Base-by-base conservation (phyloP, 169 alveolate genomes). In the Blepharisma undulans region DNA sequence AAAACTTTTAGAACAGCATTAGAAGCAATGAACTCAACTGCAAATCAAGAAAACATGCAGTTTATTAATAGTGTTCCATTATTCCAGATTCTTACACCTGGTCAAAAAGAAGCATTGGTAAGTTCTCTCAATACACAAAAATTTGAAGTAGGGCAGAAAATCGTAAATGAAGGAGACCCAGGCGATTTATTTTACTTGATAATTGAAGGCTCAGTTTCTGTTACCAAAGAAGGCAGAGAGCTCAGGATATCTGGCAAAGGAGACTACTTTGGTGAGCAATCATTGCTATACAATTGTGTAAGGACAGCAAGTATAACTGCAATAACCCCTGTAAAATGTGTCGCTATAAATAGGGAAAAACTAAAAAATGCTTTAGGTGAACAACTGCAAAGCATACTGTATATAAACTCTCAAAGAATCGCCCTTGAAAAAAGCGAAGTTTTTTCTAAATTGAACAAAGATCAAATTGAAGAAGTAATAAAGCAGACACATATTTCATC, bases 261-360 rank as follows among this genome's bases (percentile, higher is more conserved):
- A 14, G 96, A 92, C 29, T 88, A 81, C 22, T 94, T 94, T 87
- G 96, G 96, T 30, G 95, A 92, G 30, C 76, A 85, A 92, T 93
- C 95, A 14, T 72, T 94, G 16, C 78, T 92, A 22, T 91, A 92
- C 4, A 86, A 94, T 88, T 66, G 84, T 84, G 84, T 87, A 59
- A 78, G 95, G 77, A 90, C 93, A 10, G 95, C 95, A 1, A 92
- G 95, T 74, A 93, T 94, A 18, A 89, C 77, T 32, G 96, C 96
- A 34, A 76, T 90, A 21, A 95, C 91, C 2, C 92, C 88, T 32
- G 90, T 81, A 59, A 86, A 76, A 89, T 91, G 90, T 66, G 27
- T 93, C 2, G 90, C 89, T 18, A 89, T 93, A 18, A 90, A 86
- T 7, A 85, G 93, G 74, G 95, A 93, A 81, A 84, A 79, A 19